phyloP scores from a whole-genome alignment of 495 filamentous ascomycete species.

The Lophium mytilinum region DNA sequence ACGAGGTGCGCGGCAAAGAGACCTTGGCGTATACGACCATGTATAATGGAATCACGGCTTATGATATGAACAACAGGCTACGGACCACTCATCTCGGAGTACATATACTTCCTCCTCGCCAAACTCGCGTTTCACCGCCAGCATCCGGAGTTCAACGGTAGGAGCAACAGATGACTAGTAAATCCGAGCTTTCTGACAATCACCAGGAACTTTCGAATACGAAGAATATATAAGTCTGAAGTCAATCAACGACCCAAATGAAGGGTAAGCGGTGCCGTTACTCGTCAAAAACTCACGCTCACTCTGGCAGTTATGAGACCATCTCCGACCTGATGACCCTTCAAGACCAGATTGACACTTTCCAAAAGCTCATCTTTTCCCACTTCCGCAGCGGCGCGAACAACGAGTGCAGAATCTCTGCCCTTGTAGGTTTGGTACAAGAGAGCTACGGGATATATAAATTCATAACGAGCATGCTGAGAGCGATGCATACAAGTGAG shows the following conservation, averaged over 20 bases:
- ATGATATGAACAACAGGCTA: conserved; percentile 58
- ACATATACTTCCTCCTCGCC: conserved; percentile 85
- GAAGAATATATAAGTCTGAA: conserved; percentile 98
- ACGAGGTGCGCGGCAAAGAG: conserved; percentile 45
- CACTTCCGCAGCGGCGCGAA: conserved; percentile 85
- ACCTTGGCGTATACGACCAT: too few species aligned
- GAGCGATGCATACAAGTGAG: conserved; percentile 91
- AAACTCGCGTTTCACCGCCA: conserved; percentile 92
- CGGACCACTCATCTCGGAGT: conserved; percentile 84
- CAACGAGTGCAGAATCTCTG: conserved; percentile 93
- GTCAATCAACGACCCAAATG: conserved; percentile 96
- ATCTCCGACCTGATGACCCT: conserved; percentile 93
- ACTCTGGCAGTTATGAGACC: conserved; percentile 66
- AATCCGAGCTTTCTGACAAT: not conserved
- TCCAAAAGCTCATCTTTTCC: conserved; percentile 96
- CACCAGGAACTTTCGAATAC: conserved; percentile 78
- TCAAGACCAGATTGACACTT: conserved; percentile 95
- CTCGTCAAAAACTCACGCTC: not conserved
- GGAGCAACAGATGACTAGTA: not conserved
- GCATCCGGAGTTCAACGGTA: conserved; percentile 97
- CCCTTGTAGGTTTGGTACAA: conserved; percentile 85
- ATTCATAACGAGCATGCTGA: conserved; percentile 39
- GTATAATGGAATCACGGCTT: not conserved
- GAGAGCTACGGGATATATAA: conserved; percentile 88
- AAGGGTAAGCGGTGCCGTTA: conserved; percentile 48